Conservation (phyloP, 176 grass and related monocot genomes). For the Eragrostis nindensis region DNA sequence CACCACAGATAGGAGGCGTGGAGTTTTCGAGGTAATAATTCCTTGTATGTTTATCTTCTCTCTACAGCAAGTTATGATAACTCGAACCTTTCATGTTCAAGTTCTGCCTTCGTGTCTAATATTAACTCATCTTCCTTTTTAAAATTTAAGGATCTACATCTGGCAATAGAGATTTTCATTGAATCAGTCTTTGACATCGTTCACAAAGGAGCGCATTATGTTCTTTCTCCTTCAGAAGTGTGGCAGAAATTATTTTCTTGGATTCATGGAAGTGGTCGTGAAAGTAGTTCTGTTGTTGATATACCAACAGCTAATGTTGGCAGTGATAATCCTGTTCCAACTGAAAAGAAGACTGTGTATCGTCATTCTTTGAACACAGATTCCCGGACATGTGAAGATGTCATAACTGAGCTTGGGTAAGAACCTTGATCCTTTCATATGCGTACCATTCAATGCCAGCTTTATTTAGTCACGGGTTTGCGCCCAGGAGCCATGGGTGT, state of each 20-base stretch:
- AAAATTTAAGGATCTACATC: constrained; percentile 74
- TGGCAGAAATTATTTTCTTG: constrained; percentile 69
- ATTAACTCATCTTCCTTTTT: constrained; percentile 7
- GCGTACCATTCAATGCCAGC: neutral
- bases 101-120: neutral
- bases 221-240: constrained; percentile 88
- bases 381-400: constrained; percentile 93
- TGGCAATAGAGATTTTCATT: constrained; percentile 95
- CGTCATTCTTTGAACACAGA: constrained; percentile 90
- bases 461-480: neutral
- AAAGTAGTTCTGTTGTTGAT: constrained; percentile 52
- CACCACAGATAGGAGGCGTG: constrained; percentile 85
- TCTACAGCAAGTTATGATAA: neutral
- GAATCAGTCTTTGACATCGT: constrained; percentile 87
- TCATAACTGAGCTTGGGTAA: constrained; percentile 96
- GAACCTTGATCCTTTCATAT: constrained; percentile 35
- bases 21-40: constrained; percentile 85
- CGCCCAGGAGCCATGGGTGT: neutral
- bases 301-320: constrained; percentile 71
- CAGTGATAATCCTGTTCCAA: constrained; percentile 65
- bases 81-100: constrained; percentile 12
- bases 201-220: constrained; percentile 82
- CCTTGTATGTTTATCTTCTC: constrained; percentile 6
- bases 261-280: constrained; percentile 49
- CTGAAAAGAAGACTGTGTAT: constrained; percentile 63